Evolutionary conservation across 2,329 filamentous ascomycete genomes (phyloP), one percentile per base, ranked within the genome.

Genomic region (Fusarium euwallaceae): DNA sequence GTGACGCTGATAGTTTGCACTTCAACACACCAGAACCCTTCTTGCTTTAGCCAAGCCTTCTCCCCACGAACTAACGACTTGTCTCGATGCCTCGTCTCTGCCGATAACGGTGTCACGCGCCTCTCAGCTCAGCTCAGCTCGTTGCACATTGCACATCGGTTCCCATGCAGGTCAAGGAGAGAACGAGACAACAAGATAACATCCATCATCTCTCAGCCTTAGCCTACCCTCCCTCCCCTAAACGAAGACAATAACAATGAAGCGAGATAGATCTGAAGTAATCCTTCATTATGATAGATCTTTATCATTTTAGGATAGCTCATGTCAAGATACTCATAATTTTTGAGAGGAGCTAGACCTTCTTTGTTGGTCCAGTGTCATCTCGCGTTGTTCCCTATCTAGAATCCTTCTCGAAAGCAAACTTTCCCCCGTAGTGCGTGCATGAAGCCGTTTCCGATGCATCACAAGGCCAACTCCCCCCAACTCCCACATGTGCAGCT

Each of bases 401-500:
- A n/a, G 64, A 53, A 20, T 34, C 17, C 43, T 64, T 70, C 60
- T 65, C 41, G 59, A 69, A 34, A 34, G 32, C 32, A 34, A 34
- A 12, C 32, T 34, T 34, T 34, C 32, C 32, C 32, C 32, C 32
- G 32, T 34, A 34, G 32, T 34, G 32, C 32, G 32, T 63, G 32
- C 43, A 67, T 56, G 55, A 20, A 17, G 22, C 27, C 12, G 37
- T 61, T 69, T 76, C 55, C 60, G 70, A 76, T 70, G 74, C 37
- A 60, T 75, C 72, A 75, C 48, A 45, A 73, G 72, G 43, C 51
- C 69, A 51, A 36, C 24, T 59, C 64, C 69, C 69, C 51, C 41
- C 39, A 43, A 43, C n/a, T 20, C 39, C n/a, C 61, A n/a, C 43
- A 29, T 27, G 48, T 70, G 60, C 72, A 62, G 64, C 48, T 62